A percentile compares a stretch with the other conserved stretches of the same genome.
Conservation (phyloP, 2,329 filamentous ascomycete species). For the Aureobasidium leucospermi region DNA sequence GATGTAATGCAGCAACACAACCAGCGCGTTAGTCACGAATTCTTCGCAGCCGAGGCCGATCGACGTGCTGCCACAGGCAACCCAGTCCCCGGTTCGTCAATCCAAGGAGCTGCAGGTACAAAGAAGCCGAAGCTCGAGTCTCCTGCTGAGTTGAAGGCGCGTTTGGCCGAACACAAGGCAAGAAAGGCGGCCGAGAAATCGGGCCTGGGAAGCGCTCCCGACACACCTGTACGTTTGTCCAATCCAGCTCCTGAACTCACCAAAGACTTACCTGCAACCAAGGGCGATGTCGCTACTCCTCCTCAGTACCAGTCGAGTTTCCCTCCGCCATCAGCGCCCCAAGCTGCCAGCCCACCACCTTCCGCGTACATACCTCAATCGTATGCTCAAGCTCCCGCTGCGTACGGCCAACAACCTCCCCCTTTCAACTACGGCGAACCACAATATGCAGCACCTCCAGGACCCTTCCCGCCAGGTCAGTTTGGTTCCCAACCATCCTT, state of each 20-base stretch:
- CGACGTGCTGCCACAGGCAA: constrained; percentile 77
- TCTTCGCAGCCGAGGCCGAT: constrained; percentile 78
- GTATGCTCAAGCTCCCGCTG: constrained; percentile 30
- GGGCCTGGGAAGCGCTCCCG: constrained; percentile 9
- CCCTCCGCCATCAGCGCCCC: constrained; percentile 5
- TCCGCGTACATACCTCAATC: constrained; percentile 27
- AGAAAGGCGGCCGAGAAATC: constrained; percentile 43
- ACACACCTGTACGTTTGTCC: constrained; percentile 12
- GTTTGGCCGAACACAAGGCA: constrained; percentile 69
- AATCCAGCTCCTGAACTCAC: not conserved
- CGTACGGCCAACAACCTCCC: constrained; percentile 5
- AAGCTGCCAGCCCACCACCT: constrained; percentile 1
- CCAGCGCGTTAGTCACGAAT: constrained; percentile 77
- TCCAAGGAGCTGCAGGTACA: constrained; percentile 34
- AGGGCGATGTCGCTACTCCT: constrained; percentile 14
- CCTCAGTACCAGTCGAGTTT: constrained; percentile 6
- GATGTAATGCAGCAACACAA: constrained; percentile 77
- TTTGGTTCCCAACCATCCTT: constrained; percentile 25
- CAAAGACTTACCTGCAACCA: not conserved
- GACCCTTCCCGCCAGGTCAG: constrained; percentile 15
- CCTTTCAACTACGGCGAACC: constrained; percentile 11
- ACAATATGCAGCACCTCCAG: constrained; percentile 14
- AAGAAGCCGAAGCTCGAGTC: constrained; percentile 69
- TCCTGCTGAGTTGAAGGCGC: constrained; percentile 69
- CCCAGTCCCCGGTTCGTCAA: constrained; percentile 56